Evolutionary conservation across 768 basidiomycete species (phyloP), one percentile per base, ranked within the genome.

Genomic region (Leucocoprinus leucothites): DNA sequence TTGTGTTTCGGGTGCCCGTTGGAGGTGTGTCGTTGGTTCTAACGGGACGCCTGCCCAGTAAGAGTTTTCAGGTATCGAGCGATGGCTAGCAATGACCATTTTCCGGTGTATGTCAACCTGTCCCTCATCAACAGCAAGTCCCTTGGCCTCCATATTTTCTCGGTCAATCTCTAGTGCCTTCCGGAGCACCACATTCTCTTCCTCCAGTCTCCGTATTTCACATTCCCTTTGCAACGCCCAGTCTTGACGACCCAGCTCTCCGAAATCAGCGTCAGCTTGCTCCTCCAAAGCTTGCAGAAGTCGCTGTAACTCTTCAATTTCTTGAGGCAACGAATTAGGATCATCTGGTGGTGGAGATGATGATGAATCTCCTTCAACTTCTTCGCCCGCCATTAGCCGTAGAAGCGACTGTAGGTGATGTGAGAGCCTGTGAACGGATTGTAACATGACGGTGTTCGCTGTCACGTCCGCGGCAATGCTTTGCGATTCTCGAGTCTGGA

Each of bases 161-260:
- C 75, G 68, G 68, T 90, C 87, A 57, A 98, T 93, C 16, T 82
- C 84, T 44, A 99, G 73, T 69, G 89, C 67, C 63, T 77, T 77
- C 48, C 96, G 77, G 48, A 99, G 72, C 53, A 84, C 79, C 42
- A 82, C 79, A 65, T 99, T 99, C 72, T 98, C 96, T 48, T 73
- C 73, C 67, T 88, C 86, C 41, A 99, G 72, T 47, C 94, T 80
- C 9, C 78, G 64, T 50, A 99, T 91, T 72, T 98, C 97, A 58
- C 74, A 72, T 67, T 98, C 96, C 58, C 97, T 81, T 67, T 93
- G 91, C 56, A 87, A 60, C 1, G 90, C 86, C 91, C 96, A 98
- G 69, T 98, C 94, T 40, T 78, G 74, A 21, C 82, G 69, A 5
- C 62, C 66, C 38, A 61, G 58, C 52, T 71, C 65, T 45, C 78